Evolutionary conservation across 2,329 filamentous ascomycete genomes (phyloP), one percentile per base, ranked within the genome.

Genomic region (Monosporascus sp.): DNA sequence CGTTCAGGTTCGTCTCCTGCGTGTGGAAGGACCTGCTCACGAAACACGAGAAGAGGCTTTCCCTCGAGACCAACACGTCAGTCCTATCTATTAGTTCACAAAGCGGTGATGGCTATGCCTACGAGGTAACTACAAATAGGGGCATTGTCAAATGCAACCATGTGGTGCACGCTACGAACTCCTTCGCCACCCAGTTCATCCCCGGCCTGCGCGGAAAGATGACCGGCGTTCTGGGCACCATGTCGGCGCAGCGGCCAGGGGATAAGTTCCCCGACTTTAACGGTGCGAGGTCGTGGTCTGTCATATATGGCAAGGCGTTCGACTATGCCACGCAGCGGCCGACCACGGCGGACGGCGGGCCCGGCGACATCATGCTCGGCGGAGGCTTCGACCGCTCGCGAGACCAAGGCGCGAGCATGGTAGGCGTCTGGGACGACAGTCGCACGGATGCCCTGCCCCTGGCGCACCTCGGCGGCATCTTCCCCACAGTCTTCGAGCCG

Each of bases 101-200:
- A 8, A 41, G 58, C 6, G 15, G 58, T 0, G 18, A 45, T n/a
- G 22, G 22, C 5, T 54, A 64, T 5, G 72, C 66, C 2, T 80
- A 77, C 59, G 62, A 65, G 1, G 59, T 84, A 5, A 57, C 68
- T 5, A 83, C 81, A 1, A 50, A 58, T 0, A 68, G 74, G 6
- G 80, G 79, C 2, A 57, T 42, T 0, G 69, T 84, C 36, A 63
- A 60, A 3, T 70, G 79, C 7, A 67, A 69, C 1, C 75, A 84
- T 50, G 68, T 86, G 1, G 70, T 85, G 2, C 79, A 85, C 56
- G 78, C 79, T 7, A 85, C 80, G 1, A 84, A 85, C 55, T 79
- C 70, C 5, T 78, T 78, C 56, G 71, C 77, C 0, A 64, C 74
- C 0, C 74, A 81, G 49, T 72, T 84, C 1, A 60, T 84, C 3